These are phyloP conservation scores for Cadophora malorum DNA, from an alignment of 2,329 filamentous ascomycete species.

Conservation along the genomic window DNA sequence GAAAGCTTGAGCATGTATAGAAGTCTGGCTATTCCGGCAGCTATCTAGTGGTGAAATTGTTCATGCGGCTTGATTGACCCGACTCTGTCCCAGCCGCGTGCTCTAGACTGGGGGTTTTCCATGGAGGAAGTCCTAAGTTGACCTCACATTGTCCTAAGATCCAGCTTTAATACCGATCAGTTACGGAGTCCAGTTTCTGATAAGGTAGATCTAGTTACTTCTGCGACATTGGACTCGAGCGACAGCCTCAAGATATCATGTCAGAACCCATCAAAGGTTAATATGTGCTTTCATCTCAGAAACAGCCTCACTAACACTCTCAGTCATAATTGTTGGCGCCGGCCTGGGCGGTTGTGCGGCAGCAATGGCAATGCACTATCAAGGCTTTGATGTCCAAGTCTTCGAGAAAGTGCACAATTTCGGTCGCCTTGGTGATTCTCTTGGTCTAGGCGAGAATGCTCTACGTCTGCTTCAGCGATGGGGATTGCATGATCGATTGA, in stretches of 20 bases:
- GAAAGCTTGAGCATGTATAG: not conserved
- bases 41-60: not conserved
- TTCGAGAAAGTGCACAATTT: slow-evolving; percentile 54
- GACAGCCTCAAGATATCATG: not conserved
- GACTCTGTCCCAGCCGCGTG: not conserved
- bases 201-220: not conserved
- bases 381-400: slow-evolving; percentile 50
- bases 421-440: slow-evolving; percentile 52
- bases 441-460: slow-evolving; percentile 55
- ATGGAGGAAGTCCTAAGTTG: slow-evolving; percentile 2
- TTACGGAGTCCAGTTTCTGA: not conserved
- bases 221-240: not conserved
- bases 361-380: slow-evolving; percentile 55
- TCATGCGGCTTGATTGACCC: not conserved
- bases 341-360: slow-evolving; percentile 56
- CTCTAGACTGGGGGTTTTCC: not conserved
- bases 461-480: slow-evolving; percentile 53
- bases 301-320: slow-evolving; percentile 3
- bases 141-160: not conserved
- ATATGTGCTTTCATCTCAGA: not conserved
- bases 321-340: slow-evolving; percentile 57
- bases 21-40: not conserved
- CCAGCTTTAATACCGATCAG: not conserved
- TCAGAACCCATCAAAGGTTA: slow-evolving; percentile 28
- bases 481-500: slow-evolving; percentile 51